Conservation (phyloP, 208 protist species). For the Hexamita inflata region DNA sequence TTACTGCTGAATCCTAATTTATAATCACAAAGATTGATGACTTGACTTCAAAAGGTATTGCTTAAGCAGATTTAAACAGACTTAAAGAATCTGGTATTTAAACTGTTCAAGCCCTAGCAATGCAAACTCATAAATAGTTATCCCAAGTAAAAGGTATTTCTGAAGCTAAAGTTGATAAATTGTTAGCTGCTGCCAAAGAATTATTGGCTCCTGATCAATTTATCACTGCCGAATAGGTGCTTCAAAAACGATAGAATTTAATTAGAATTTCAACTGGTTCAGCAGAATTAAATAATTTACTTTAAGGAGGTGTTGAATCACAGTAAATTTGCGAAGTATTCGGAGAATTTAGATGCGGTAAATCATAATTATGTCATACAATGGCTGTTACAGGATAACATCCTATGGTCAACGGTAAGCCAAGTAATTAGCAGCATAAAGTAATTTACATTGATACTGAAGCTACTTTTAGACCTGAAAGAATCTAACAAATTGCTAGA, state of each 20-base stretch:
- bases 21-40: slow-evolving; percentile 15
- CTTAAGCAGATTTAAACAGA: slow-evolving; percentile 55
- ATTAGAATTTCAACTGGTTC: slow-evolving; percentile 78
- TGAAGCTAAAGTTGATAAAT: slow-evolving; percentile 89
- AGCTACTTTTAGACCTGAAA: slow-evolving; percentile 84
- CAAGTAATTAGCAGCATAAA: slow-evolving; percentile 48
- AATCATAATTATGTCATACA: slow-evolving; percentile 88
- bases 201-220: slow-evolving; percentile 46
- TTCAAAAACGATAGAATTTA: slow-evolving; percentile 64
- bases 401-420: slow-evolving; percentile 59
- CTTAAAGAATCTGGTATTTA: slow-evolving; percentile 51
- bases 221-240: slow-evolving; percentile 59
- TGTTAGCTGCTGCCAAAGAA: slow-evolving; percentile 71
- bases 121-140: slow-evolving; percentile 55
- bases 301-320: slow-evolving; percentile 85
- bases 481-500: slow-evolving; percentile 74
- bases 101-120: slow-evolving; percentile 50
- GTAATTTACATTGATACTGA: slow-evolving; percentile 88
- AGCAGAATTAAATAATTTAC: slow-evolving; percentile 66
- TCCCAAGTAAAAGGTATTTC: slow-evolving; percentile 81
- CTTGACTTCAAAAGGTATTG: slow-evolving; percentile 16
- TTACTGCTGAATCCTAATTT: neutral
- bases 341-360: slow-evolving; percentile 75
- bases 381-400: slow-evolving; percentile 85
- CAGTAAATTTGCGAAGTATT: slow-evolving; percentile 65